Evolutionary conservation across 371 early-diverging fungal genomes (phyloP).

Genomic region (Batrachochytrium dendrobatidis): DNA sequence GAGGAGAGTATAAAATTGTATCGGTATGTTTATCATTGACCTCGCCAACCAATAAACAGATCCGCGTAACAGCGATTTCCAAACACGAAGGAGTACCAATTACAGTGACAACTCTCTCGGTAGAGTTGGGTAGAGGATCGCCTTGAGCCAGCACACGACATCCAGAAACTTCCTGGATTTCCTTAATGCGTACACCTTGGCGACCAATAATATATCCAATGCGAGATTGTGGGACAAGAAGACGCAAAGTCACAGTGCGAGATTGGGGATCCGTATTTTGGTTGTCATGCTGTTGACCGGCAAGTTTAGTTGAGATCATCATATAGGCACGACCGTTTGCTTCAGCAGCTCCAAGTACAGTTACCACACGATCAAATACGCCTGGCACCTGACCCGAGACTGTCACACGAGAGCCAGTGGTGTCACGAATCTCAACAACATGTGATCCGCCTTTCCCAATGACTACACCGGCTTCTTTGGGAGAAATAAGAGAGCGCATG

Average conservation of each 20-base stretch:
- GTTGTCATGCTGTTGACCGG: conserved; percentile 14
- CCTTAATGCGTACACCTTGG: conserved; percentile 34
- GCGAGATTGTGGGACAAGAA: conserved; percentile 63
- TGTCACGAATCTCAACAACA: conserved; percentile 73
- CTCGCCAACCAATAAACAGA: conserved; percentile 13
- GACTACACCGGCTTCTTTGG: conserved; percentile 90
- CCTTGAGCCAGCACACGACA: conserved; percentile 24
- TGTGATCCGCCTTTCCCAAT: conserved; percentile 88
- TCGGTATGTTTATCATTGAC: background rate
- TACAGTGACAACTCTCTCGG: conserved; percentile 35
- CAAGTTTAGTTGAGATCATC: conserved; percentile 56
- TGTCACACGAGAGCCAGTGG: conserved; percentile 66
- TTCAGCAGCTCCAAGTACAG: conserved; percentile 67
- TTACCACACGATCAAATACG: conserved; percentile 77
- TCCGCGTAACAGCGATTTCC: conserved; percentile 27
- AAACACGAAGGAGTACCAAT: conserved; percentile 18
- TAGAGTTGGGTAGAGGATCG: conserved; percentile 35
- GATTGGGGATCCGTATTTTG: conserved; percentile 1
- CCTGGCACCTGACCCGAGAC: conserved; percentile 82
- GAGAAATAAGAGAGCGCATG: conserved; percentile 66
- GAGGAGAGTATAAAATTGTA: background rate
- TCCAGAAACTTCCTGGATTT: conserved; percentile 37
- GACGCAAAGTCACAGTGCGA: conserved; percentile 42
- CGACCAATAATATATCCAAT: conserved; percentile 54
- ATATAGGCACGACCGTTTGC: conserved; percentile 67